Conservation (phyloP, 176 grass and related monocot genomes). For the Sorghum bicolor region Sorghum_bicolor_NCBIv3 NC_012879.2:56034501-56035000, state of each 20-base stretch:
- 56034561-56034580: slow-evolving; percentile 91
- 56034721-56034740: slow-evolving; percentile 79
- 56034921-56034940: slow-evolving; percentile 62
- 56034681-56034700: slow-evolving; percentile 84
- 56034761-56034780: slow-evolving; percentile 37
- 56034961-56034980: slow-evolving; percentile 75
- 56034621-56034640: slow-evolving; percentile 51
- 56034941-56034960: slow-evolving; percentile 62
- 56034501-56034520: not conserved
- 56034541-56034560: slow-evolving; percentile 46
- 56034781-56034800: slow-evolving; percentile 71
- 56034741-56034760: slow-evolving; percentile 71
- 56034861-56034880: not conserved
- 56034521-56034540: slow-evolving; percentile 10
- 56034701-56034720: slow-evolving; percentile 92
- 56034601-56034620: slow-evolving; percentile 72
- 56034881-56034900: not conserved
- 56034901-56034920: slow-evolving; percentile 15
- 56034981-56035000: slow-evolving; percentile 80
- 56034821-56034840: slow-evolving; percentile 81
- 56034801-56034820: slow-evolving; percentile 83
- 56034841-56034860: not conserved
- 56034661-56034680: slow-evolving; percentile 85
- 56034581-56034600: slow-evolving; percentile 81
- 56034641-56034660: slow-evolving; percentile 75